Evolutionary conservation across 169 alveolate species (phyloP), one percentile per base, ranked within the genome.

Genomic region (Eimeria mitis): DNA sequence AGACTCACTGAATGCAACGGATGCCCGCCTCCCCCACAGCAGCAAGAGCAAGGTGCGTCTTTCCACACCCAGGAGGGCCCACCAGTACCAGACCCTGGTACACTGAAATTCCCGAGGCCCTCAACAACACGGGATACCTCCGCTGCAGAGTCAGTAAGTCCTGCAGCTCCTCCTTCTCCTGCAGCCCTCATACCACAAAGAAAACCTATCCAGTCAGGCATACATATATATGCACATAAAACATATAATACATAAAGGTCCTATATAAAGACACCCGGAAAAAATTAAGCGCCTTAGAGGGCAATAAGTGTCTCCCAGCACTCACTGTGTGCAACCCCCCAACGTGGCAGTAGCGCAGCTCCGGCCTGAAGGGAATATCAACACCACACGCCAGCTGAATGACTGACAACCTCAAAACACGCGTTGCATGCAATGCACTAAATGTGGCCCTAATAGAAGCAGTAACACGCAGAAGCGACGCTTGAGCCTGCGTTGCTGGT

Each of bases 11-110:
- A 61, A 95, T 73, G 68, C 95, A 89, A 16, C 97, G 96, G 70
- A 95, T 79, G 37, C 92, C 95, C 34, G 98, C 98, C 94, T 99
- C 99, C 73, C 98, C 98, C 37, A 99, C 99, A 14, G 98, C 98
- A 14, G 99, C 99, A 71, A 98, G 95, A 47, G 99, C 99, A 54
- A 99, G 91, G 63, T 97, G 97, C 0, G 99, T 98, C 96, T 99
- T 99, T 8, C 99, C 99, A 96, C 99, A 99, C 13, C 99, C 99
- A 25, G 97, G 96, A 25, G 97, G 97, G 34, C 97, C 97, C 19
- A 95, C 56, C 25, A 95, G 95, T 28, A 95, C 65, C 68, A 90
- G 75, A 8, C 97, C 97, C 31, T 84, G 95, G 44, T 91, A 89
- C 49, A 92, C 65, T 14, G 96, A 59, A 23, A 88, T 71, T 52